These are phyloP conservation scores for Paramecium caudatum DNA, from an alignment of 73 alveolate genomes.

Conservation along the genomic window DNA sequence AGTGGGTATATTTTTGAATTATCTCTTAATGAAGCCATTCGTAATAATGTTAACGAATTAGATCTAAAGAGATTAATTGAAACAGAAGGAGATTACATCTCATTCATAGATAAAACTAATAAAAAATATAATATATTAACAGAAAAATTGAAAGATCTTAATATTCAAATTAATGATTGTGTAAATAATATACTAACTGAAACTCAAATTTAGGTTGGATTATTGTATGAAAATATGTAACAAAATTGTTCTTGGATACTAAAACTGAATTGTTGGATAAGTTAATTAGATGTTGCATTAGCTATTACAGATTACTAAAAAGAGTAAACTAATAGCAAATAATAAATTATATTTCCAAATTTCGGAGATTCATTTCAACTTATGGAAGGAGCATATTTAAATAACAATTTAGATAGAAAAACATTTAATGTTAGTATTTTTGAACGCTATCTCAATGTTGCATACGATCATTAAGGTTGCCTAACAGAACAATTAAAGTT, in stretches of 20 bases:
- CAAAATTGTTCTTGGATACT: slow-evolving; percentile 43
- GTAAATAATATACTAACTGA: background rate
- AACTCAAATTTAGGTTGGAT: background rate
- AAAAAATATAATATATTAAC: slow-evolving; percentile 36
- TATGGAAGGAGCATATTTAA: background rate
- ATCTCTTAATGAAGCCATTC: slow-evolving; percentile 43
- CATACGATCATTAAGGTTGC: slow-evolving; percentile 9
- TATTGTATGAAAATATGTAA: slow-evolving; percentile 14
- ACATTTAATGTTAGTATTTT: background rate
- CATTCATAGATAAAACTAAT: slow-evolving; percentile 16
- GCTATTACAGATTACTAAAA: slow-evolving; percentile 17
- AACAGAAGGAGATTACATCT: slow-evolving; percentile 9
- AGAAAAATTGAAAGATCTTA: background rate
- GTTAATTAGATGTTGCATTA: slow-evolving; percentile 31
- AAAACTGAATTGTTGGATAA: background rate
- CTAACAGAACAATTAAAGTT: slow-evolving; percentile 10
- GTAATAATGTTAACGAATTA: slow-evolving; percentile 40
- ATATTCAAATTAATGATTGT: background rate
- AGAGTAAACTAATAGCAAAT: background rate
- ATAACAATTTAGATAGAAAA: background rate
- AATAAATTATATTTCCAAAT: background rate
- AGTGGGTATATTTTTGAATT: slow-evolving; percentile 39
- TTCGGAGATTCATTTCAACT: background rate
- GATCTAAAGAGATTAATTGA: slow-evolving; percentile 24
- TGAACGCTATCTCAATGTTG: background rate